These are phyloP conservation scores for Murraya koenigii DNA, from an alignment of 345 rosid genomes.

Conservation along the genomic window DNA sequence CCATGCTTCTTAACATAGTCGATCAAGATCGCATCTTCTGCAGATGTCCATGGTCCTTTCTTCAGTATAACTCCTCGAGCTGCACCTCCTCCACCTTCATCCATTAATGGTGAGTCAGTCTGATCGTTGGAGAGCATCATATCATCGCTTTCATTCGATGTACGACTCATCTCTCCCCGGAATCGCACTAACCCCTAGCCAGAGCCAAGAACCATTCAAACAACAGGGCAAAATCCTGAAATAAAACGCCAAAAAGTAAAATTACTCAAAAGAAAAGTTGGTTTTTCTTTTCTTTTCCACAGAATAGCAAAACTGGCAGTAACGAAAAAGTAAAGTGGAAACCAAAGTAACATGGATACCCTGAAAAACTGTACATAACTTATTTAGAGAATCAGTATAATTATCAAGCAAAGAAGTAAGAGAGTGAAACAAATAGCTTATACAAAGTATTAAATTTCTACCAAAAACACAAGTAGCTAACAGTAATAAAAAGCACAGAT, in stretches of 20 bases:
- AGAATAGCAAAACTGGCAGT: background rate
- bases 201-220: constrained; percentile 41
- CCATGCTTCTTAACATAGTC: constrained; percentile 95
- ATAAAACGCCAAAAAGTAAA: constrained; percentile 17
- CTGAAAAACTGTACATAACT: background rate
- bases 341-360: background rate
- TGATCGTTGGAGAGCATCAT: constrained; percentile 49
- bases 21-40: constrained; percentile 84
- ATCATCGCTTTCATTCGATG: constrained; percentile 62
- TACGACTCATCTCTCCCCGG: constrained; percentile 64
- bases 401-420: background rate
- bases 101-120: constrained; percentile 50
- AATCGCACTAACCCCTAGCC: constrained; percentile 32
- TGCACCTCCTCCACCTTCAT: constrained; percentile 43
- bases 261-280: background rate
- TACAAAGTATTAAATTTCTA: background rate
- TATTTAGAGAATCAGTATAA: background rate
- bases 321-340: constrained; percentile 6
- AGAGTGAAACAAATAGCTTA: background rate
- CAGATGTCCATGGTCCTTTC: constrained; percentile 99
- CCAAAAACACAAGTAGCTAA: background rate
- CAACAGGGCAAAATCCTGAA: constrained; percentile 36
- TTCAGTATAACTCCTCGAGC: constrained; percentile 55
- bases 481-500: background rate
- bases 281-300: background rate